phyloP scores from a whole-genome alignment of 305 asterid genomes.

The Nicotiana rustica region DNA sequence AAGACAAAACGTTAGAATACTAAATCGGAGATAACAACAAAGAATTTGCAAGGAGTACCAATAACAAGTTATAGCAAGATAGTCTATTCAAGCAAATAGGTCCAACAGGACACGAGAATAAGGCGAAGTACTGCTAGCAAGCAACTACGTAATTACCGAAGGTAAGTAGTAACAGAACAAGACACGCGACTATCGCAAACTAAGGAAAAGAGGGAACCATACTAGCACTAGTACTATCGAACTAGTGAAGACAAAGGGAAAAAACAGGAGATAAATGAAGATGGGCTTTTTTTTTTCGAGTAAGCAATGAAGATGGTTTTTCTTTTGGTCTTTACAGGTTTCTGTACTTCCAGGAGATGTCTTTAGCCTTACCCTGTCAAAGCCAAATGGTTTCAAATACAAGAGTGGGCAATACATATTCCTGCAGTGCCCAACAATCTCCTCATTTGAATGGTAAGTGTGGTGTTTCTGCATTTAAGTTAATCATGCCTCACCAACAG shows the following conservation, averaged over 20 bases:
- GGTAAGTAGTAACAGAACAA: too few relatives aligned
- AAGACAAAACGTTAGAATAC: too few relatives aligned
- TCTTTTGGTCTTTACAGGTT: constrained; percentile 59
- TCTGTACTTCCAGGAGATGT: constrained; percentile 95
- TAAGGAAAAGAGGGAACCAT: too few relatives aligned
- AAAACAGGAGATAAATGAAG: constrained; percentile 18
- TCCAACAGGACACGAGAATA: too few relatives aligned
- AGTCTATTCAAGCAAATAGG: too few relatives aligned
- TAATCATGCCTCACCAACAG: constrained; percentile 22
- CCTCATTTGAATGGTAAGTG: constrained; percentile 78
- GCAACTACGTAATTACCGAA: too few relatives aligned
- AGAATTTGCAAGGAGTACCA: too few relatives aligned
- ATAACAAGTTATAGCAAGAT: too few relatives aligned
- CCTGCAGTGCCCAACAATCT: constrained; percentile 81
- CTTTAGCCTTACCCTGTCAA: constrained; percentile 82
- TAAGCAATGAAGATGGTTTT: constrained; percentile 21
- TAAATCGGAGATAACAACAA: too few relatives aligned
- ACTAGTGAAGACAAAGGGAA: background rate
- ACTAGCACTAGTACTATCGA: too few relatives aligned
- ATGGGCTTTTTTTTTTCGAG: background rate
- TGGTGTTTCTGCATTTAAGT: background rate
- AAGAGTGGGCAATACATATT: constrained; percentile 92
- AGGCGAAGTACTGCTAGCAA: too few relatives aligned
- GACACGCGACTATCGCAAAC: too few relatives aligned
- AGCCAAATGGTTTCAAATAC: constrained; percentile 87